phyloP scores from a whole-genome alignment of 2,329 filamentous ascomycete genomes.

The Colletotrichum sp. region DNA sequence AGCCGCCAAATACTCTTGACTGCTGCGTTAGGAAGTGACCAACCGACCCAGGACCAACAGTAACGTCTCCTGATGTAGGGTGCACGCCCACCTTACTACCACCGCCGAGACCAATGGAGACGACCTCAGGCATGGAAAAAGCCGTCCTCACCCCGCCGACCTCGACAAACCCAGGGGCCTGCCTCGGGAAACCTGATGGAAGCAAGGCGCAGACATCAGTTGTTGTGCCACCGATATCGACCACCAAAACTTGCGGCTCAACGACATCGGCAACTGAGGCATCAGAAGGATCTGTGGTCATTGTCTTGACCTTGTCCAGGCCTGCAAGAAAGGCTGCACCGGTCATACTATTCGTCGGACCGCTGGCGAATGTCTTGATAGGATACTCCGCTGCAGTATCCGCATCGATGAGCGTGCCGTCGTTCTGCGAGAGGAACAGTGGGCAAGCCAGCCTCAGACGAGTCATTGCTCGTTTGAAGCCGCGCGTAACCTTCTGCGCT shows the following conservation, averaged over 20 bases:
- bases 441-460: conserved; percentile 45
- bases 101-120: conserved; percentile 62
- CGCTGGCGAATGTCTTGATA: conserved; percentile 58
- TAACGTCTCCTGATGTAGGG: conserved; percentile 28
- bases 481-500: conserved; percentile 49
- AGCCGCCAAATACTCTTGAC: conserved; percentile 58
- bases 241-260: conserved; percentile 47
- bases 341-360: conserved; percentile 59
- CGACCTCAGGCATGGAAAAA: conserved; percentile 62
- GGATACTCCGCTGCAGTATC: conserved; percentile 51
- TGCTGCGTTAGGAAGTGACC: conserved; percentile 54
- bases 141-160: conserved; percentile 64
- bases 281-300: background rate
- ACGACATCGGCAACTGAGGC: background rate
- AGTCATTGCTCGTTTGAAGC: conserved; percentile 51
- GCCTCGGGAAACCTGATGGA: conserved; percentile 63
- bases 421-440: conserved; percentile 57
- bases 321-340: conserved; percentile 60
- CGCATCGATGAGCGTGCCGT: conserved; percentile 56
- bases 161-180: conserved; percentile 63
- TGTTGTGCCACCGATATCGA: conserved; percentile 67
- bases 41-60: conserved; percentile 62
- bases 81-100: conserved; percentile 41
- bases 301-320: conserved; percentile 35
- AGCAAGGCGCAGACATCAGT: conserved; percentile 64